Evolutionary conservation across 1,284 basidiomycete species (phyloP).

Genomic region (Chalciporus sp.): DNA sequence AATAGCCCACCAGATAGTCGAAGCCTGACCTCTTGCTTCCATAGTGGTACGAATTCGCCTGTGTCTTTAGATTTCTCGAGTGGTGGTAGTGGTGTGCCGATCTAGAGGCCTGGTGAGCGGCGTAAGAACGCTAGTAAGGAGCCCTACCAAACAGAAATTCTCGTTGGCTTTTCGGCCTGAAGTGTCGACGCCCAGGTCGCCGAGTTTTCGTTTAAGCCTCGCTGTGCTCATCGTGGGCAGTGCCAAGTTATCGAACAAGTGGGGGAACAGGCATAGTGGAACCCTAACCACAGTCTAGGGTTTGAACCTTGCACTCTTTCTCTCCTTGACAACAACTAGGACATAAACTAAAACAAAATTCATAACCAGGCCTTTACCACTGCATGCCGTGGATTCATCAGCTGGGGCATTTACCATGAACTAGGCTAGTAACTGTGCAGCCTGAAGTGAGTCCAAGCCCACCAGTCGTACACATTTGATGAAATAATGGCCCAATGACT

Average conservation of each 20-base stretch:
- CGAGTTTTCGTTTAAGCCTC: constrained; percentile 77
- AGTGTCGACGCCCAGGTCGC: constrained; percentile 75
- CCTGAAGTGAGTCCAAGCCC: background rate
- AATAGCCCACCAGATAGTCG: constrained; percentile 17
- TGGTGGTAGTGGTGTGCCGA: constrained; percentile 90
- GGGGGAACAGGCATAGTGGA: background rate
- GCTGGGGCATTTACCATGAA: no score
- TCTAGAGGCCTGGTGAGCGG: constrained; percentile 48
- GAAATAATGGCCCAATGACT: no score
- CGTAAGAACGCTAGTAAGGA: background rate
- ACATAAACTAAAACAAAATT: no score
- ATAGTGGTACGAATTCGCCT: constrained; percentile 92
- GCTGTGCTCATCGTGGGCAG: constrained; percentile 47
- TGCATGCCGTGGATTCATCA: no score
- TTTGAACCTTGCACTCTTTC: no score
- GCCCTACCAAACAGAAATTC: constrained; percentile 81
- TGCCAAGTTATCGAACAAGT: background rate
- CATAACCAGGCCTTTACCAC: no score
- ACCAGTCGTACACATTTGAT: no score
- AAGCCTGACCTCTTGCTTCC: constrained; percentile 89
- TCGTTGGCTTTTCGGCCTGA: constrained; percentile 74
- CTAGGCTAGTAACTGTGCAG: no score
- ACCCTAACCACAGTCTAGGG: constrained; percentile 25
- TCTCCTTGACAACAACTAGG: no score
- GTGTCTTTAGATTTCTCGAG: constrained; percentile 87